Evolutionary conservation across 2,329 filamentous ascomycete genomes (phyloP).

Genomic region (Fusarium fracticaudum): DNA sequence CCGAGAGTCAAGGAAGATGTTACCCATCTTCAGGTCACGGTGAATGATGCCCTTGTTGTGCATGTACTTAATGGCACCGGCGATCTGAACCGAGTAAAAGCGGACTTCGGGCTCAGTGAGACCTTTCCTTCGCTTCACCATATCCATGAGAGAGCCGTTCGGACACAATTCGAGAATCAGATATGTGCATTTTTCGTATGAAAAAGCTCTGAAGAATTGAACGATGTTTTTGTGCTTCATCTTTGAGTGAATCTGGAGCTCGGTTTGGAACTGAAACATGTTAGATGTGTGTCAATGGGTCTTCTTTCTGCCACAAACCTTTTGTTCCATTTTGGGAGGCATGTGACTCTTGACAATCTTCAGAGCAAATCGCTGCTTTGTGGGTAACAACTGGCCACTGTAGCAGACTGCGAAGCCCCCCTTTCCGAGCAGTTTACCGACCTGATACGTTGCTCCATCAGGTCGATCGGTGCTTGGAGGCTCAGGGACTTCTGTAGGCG

Average conservation of each 20-base stretch:
- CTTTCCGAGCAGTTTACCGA: constrained; percentile 79
- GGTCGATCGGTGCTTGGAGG: constrained; percentile 74
- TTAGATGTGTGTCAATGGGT: constrained; percentile 19
- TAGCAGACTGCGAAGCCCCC: constrained; percentile 87
- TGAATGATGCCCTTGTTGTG: constrained; percentile 96
- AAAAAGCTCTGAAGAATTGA: constrained; percentile 93
- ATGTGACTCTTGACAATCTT: constrained; percentile 88
- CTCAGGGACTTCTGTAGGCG: constrained; percentile 68
- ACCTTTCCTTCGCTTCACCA: constrained; percentile 91
- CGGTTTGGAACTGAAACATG: constrained; percentile 70
- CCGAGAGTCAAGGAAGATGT: constrained; percentile 90
- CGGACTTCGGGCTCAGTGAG: constrained; percentile 94
- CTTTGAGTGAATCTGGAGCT: constrained; percentile 98
- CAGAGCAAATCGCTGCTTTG: constrained; percentile 75
- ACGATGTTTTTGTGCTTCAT: constrained; percentile 97
- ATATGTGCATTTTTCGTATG: constrained; percentile 88
- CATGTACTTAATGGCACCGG: constrained; percentile 97
- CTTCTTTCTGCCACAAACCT: constrained; percentile 61
- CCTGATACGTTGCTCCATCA: constrained; percentile 76
- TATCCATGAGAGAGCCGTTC: constrained; percentile 96
- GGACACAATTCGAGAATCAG: constrained; percentile 94
- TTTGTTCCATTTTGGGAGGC: constrained; percentile 85
- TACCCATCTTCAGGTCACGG: constrained; percentile 96
- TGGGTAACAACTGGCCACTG: constrained; percentile 72
- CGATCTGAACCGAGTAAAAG: constrained; percentile 93